A percentile compares a stretch with the other conserved stretches of the same genome.
phyloP scores from a whole-genome alignment of 805 yeast genomes.

The Lipomyces sp. region DNA sequence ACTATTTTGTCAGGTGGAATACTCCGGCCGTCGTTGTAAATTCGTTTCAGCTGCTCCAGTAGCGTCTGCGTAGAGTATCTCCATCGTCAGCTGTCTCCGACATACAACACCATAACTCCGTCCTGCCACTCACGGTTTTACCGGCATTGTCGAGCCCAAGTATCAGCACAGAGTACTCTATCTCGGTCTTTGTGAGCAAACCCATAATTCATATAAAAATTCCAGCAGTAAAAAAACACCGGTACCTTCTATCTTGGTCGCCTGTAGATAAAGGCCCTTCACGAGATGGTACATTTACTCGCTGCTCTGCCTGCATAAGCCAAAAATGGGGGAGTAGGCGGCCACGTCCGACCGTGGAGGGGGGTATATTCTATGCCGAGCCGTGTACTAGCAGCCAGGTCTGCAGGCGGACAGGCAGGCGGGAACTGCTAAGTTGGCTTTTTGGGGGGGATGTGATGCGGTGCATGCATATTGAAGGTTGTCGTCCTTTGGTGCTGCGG shows the following conservation, averaged over 20 bases:
- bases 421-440: too few relatives aligned
- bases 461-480: too few relatives aligned
- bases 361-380: too few relatives aligned
- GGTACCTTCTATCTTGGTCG: conserved; percentile 55
- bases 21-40: conserved; percentile 40
- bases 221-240: neutral
- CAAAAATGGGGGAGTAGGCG: neutral
- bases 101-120: too few relatives aligned
- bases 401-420: too few relatives aligned
- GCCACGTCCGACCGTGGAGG: neutral
- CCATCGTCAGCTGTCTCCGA: neutral
- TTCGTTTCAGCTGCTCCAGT: conserved; percentile 60
- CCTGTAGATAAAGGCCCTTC: conserved; percentile 55
- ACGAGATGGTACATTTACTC: conserved; percentile 62
- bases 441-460: too few relatives aligned
- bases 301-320: neutral
- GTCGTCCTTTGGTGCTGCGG: too few relatives aligned
- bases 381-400: too few relatives aligned
- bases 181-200: too few relatives aligned
- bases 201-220: too few relatives aligned
- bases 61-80: conserved; percentile 44
- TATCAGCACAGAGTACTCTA: conserved; percentile 71
- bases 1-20: conserved; percentile 53
- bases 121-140: conserved; percentile 55
- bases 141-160: conserved; percentile 96